A percentile compares a stretch with the other conserved stretches of the same genome.
Evolutionary conservation across 495 filamentous ascomycete genomes (phyloP).

Genomic region (Articulospora tetracladia): DNA sequence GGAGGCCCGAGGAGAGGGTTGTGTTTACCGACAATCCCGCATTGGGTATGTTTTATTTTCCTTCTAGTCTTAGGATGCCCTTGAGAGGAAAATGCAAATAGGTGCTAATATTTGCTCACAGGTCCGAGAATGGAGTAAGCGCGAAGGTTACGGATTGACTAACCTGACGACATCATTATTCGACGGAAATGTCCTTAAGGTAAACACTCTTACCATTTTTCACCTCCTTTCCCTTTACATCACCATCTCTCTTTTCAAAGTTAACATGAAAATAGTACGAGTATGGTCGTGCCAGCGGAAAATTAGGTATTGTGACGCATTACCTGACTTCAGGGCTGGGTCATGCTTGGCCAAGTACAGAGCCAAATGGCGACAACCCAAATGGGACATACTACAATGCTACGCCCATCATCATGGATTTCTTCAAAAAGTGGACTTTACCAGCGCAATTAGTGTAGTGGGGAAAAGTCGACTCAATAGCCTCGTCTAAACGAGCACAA

Average conservation of each 20-base stretch:
- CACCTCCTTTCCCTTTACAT: neutral
- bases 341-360: constrained; percentile 43
- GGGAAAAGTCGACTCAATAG: too few species aligned
- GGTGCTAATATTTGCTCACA: neutral
- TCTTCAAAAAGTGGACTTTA: constrained; percentile 30
- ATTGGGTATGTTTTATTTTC: constrained; percentile 27
- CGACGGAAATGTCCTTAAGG: neutral
- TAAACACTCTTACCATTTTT: neutral
- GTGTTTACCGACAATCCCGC: constrained; percentile 34
- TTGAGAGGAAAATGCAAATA: too few species aligned
- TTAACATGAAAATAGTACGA: neutral
- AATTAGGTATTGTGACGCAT: constrained; percentile 23
- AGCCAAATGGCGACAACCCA: constrained; percentile 35
- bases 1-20: constrained; percentile 29
- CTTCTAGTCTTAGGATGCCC: neutral
- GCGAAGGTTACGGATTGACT: constrained; percentile 29
- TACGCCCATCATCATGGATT: constrained; percentile 35
- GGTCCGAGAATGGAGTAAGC: constrained; percentile 31
- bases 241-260: neutral
- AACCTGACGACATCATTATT: constrained; percentile 24
- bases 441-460: too few species aligned
- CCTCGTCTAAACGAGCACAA: too few species aligned
- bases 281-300: constrained; percentile 9
- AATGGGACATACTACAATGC: constrained; percentile 30
- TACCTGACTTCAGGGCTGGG: constrained; percentile 27